phyloP scores from a whole-genome alignment of 345 rosid genomes.

The Draba incana region DNA sequence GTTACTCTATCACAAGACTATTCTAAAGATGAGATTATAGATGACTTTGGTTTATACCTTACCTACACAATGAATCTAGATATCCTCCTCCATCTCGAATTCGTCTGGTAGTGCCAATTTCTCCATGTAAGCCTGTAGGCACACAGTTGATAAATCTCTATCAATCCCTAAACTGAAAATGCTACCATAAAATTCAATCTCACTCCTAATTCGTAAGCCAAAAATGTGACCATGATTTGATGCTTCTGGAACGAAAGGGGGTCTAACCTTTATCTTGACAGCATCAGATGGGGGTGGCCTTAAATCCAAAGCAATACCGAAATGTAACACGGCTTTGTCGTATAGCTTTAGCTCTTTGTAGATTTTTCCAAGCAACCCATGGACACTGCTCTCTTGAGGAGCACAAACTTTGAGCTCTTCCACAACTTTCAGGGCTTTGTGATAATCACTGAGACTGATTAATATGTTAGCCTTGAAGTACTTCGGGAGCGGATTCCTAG shows the following conservation, averaged over 20 bases:
- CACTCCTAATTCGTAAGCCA: background rate
- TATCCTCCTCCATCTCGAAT: constrained; percentile 29
- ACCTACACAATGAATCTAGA: constrained; percentile 33
- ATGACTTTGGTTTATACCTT: constrained; percentile 23
- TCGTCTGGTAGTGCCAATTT: constrained; percentile 39
- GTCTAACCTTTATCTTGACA: constrained; percentile 70
- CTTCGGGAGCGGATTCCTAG: constrained; percentile 86
- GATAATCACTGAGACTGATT: constrained; percentile 57
- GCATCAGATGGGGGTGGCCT: constrained; percentile 76
- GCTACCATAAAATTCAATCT: constrained; percentile 1
- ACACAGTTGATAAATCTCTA: background rate
- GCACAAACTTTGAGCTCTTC: constrained; percentile 82
- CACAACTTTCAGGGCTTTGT: constrained; percentile 69
- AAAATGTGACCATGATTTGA: constrained; percentile 13
- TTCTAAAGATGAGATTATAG: constrained; percentile 15
- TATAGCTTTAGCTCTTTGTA: constrained; percentile 61
- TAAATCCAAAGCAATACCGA: constrained; percentile 84
- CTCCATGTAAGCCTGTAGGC: constrained; percentile 42
- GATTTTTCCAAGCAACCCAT: constrained; percentile 81
- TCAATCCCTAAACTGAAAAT: constrained; percentile 10
- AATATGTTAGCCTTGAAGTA: constrained; percentile 87
- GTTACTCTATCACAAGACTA: constrained; percentile 22
- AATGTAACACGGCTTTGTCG: constrained; percentile 83
- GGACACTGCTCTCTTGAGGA: constrained; percentile 80
- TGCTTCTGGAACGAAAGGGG: constrained; percentile 15